Evolutionary conservation across 1,284 basidiomycete species (phyloP).

Genomic region (Boletus hoseneyae): DNA sequence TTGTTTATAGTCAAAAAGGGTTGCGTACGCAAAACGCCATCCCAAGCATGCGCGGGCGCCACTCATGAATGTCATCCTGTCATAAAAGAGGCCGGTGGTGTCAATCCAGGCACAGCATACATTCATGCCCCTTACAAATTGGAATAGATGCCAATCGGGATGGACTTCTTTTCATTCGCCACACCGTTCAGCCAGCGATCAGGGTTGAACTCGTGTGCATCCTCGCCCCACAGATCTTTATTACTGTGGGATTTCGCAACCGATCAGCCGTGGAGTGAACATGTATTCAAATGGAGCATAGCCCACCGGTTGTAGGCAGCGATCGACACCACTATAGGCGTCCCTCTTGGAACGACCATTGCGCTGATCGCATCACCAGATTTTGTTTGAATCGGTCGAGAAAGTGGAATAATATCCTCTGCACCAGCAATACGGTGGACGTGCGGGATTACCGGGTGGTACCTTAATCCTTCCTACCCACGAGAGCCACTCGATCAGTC

Average conservation of each 20-base stretch:
- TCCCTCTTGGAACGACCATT: slow-evolving; percentile 35
- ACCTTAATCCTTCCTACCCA: slow-evolving; percentile 39
- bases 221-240: slow-evolving; percentile 45
- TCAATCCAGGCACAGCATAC: too few species aligned
- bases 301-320: slow-evolving; percentile 37
- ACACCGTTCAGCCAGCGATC: slow-evolving; percentile 44
- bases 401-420: slow-evolving; percentile 45
- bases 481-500: background rate
- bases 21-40: slow-evolving; percentile 44
- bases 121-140: slow-evolving; percentile 38
- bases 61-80: slow-evolving; percentile 42
- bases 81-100: background rate
- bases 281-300: too few species aligned
- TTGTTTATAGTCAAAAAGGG: background rate
- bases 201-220: slow-evolving; percentile 47
- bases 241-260: slow-evolving; percentile 26
- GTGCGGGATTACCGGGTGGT: slow-evolving; percentile 35
- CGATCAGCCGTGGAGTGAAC: too few species aligned
- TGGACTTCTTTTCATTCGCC: slow-evolving; percentile 30
- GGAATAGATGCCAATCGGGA: slow-evolving; percentile 43
- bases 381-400: slow-evolving; percentile 36
- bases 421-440: slow-evolving; percentile 35
- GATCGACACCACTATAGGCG: slow-evolving; percentile 34
- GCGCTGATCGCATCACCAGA: slow-evolving; percentile 36
- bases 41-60: slow-evolving; percentile 44